These are phyloP conservation scores for Microsporum ferrugineum DNA, from an alignment of 2,329 filamentous ascomycete species.

Conservation along the genomic window DNA sequence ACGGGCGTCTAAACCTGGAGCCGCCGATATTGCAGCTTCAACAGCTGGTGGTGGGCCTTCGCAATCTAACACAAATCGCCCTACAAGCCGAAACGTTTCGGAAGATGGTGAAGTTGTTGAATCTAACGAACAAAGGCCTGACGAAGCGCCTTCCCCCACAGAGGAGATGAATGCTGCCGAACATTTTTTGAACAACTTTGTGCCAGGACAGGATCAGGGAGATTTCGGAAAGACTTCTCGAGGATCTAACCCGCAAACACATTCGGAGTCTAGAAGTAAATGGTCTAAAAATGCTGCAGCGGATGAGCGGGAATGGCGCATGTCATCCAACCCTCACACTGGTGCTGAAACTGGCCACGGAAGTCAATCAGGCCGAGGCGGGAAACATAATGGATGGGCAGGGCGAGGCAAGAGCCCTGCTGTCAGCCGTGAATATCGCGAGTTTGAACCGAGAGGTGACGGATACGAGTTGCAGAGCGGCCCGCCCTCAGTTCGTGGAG, in stretches of 20 bases:
- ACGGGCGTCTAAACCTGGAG: background rate
- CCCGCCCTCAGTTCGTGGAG: slow-evolving; percentile 9
- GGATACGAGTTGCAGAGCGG: slow-evolving; percentile 7
- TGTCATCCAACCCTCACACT: slow-evolving; percentile 7
- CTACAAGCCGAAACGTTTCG: slow-evolving; percentile 18
- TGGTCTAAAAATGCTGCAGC: background rate
- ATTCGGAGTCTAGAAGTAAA: slow-evolving; percentile 6
- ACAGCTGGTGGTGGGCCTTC: background rate
- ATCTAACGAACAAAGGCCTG: slow-evolving; percentile 8
- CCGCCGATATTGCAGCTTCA: background rate
- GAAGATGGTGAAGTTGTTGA: slow-evolving; percentile 30
- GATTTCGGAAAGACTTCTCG: slow-evolving; percentile 8
- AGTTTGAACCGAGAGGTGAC: slow-evolving; percentile 13
- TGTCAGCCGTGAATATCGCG: slow-evolving; percentile 12
- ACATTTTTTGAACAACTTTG: slow-evolving; percentile 28
- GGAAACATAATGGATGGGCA: slow-evolving; percentile 10
- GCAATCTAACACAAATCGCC: background rate
- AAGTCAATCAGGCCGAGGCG: slow-evolving; percentile 4
- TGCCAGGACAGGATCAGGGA: slow-evolving; percentile 16
- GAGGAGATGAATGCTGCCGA: slow-evolving; percentile 29
- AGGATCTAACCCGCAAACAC: slow-evolving; percentile 6
- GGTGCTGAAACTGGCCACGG: slow-evolving; percentile 11
- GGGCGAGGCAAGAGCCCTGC: slow-evolving; percentile 12
- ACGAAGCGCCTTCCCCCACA: slow-evolving; percentile 9
- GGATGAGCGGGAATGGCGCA: slow-evolving; percentile 14